Evolutionary conservation across 306 rosid species (phyloP), one percentile per base, ranked within the genome.

Genomic region (Calophaca sinica): DNA sequence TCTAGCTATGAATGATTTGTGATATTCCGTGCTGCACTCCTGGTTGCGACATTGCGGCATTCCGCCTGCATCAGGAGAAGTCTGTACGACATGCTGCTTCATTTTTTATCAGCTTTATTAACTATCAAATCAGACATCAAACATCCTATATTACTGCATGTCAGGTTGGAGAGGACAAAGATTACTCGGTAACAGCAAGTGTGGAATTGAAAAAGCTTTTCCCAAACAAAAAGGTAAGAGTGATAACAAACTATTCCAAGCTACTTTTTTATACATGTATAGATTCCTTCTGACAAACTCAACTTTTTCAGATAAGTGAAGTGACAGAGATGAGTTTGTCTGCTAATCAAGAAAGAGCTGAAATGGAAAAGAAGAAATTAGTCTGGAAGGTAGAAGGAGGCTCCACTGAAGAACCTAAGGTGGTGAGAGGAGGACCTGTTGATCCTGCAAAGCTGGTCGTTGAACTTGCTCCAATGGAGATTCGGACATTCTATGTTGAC

Each of bases 381-480:
- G 75, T 60, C 11, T 88, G 98, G 98, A 80, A 86, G 78, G 89
- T 90, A 15, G 88, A 88, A 84, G 91, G 96, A 84, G 91, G 96
- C 32, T 77, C 81, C 52, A 64, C 67, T 1, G 83, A 85, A 78
- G 90, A 84, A 70, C 33, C 65, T 7, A 84, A 88, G 84, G 91
- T 75, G 76, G 82, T 71, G 76, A 90, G 92, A 32, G 98, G 96
- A 73, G 92, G 88, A 36, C 87, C 93, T 15, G 81, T 90, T 57
- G 93, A 90, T 75, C 89, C 92, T 62, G 62, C 68, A 46, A 76
- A 81, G 71, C 84, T 92, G 79, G 83, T 88, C 72, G 96, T 90
- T 68, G 92, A 90, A 65, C 94, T 93, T 66, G 89, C 72, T 72
- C 96, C 96, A 5, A 90, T 90, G 96, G 98, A 93, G 77, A 93